Evolutionary conservation across 2,329 filamentous ascomycete species (phyloP).

Genomic region (Trichoderma koningiopsis): DNA sequence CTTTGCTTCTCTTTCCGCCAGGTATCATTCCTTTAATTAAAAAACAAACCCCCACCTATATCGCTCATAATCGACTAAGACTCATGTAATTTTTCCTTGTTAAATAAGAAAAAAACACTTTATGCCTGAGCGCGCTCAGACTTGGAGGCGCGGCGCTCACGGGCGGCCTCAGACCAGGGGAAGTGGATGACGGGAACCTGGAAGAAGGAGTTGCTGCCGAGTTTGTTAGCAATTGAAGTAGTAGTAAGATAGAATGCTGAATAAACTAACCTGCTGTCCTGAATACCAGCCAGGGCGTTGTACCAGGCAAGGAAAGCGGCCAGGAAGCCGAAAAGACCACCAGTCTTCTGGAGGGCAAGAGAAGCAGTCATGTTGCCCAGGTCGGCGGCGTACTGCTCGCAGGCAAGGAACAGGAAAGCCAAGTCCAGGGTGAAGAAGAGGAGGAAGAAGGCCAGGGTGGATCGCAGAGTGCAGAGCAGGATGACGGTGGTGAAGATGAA

Average conservation of each 20-base stretch:
- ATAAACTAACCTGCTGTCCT: conserved; percentile 63
- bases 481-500: conserved; percentile 82
- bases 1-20: conserved; percentile 10
- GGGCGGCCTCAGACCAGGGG: conserved; percentile 85
- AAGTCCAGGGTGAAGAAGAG: conserved; percentile 78
- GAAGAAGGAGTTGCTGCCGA: conserved; percentile 78
- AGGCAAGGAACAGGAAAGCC: conserved; percentile 72
- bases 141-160: conserved; percentile 57
- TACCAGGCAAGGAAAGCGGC: conserved; percentile 86
- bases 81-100: not conserved
- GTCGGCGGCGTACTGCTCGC: conserved; percentile 60
- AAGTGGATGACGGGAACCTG: conserved; percentile 90
- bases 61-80: conserved; percentile 22
- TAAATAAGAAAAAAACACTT: not conserved
- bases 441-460: conserved; percentile 75
- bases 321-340: conserved; percentile 78
- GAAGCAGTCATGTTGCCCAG: conserved; percentile 51
- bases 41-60: not conserved
- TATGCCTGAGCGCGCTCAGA: conserved; percentile 33
- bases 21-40: conserved; percentile 17
- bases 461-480: conserved; percentile 72
- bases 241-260: not conserved
- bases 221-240: conserved; percentile 37
- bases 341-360: conserved; percentile 63
- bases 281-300: conserved; percentile 80